Evolutionary conservation across 2,329 filamentous ascomycete species (phyloP).

Genomic region (Bipolaris oryzae): DNA sequence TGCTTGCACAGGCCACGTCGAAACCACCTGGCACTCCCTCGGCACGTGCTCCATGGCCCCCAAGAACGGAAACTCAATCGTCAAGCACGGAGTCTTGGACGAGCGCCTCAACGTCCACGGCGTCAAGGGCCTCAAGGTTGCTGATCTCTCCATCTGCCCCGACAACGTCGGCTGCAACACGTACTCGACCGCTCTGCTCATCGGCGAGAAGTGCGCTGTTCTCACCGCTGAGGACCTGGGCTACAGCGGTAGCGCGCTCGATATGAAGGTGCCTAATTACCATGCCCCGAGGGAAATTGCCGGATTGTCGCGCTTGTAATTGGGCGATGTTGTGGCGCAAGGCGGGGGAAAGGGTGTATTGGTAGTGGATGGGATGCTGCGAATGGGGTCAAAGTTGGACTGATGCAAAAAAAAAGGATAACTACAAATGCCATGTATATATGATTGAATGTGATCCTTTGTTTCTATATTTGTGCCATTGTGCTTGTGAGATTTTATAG

Average conservation of each 20-base stretch:
- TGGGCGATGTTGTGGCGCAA: background rate
- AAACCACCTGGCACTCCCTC: conserved; percentile 74
- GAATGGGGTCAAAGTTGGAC: background rate
- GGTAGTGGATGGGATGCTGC: background rate
- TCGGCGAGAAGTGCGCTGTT: conserved; percentile 75
- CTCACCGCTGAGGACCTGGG: conserved; percentile 75
- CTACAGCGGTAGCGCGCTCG: conserved; percentile 72
- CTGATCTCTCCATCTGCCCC: conserved; percentile 76
- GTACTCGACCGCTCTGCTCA: conserved; percentile 72
- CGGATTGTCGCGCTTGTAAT: conserved; percentile 51
- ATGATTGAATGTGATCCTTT: background rate
- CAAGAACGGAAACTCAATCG: conserved; percentile 75
- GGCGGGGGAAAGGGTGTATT: background rate
- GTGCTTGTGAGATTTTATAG: background rate
- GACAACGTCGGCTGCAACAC: conserved; percentile 71
- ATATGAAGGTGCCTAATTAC: conserved; percentile 72
- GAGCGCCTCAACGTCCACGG: conserved; percentile 79
- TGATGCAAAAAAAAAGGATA: background rate
- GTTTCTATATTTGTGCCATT: background rate
- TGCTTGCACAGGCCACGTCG: conserved; percentile 60
- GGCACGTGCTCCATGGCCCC: conserved; percentile 80
- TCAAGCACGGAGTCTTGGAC: conserved; percentile 79
- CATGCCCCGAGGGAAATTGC: conserved; percentile 55
- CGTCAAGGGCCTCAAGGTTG: conserved; percentile 77
- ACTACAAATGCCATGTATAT: background rate